Evolutionary conservation across 768 basidiomycete genomes (phyloP), one percentile per base, ranked within the genome.

Genomic region (Boletus tylopilopsis): DNA sequence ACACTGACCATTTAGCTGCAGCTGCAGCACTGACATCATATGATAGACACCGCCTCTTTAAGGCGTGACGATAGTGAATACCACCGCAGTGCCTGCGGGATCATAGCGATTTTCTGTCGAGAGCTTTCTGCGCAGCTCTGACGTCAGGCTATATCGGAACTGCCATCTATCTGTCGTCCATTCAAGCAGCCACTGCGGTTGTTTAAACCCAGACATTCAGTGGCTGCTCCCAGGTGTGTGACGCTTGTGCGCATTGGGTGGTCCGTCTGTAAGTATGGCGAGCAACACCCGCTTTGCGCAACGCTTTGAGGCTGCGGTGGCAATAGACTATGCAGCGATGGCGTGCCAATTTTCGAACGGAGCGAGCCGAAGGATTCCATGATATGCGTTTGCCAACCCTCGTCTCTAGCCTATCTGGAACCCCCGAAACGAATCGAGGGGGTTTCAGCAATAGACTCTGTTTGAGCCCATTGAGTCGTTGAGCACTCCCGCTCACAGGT

Each of bases 1-100:
- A 29, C 49, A 42, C 51, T 62, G n/a, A n/a, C 47, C 38, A 42
- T 55, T 36, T 11, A 23, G 45, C 45, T 51, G 51, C 42, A 40
- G 32, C 13, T 51, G 53, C 44, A 45, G 32, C 13, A 42, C 49
- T 66, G 62, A 59, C 60, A 54, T 62, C 60, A 63, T 63, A 37
- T 40, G 49, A 56, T 48, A 59, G 46, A 41, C 49, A 64, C 55
- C 21, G 54, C 60, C 42, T 49, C 49, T 43, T 36, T 24, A 19
- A 27, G 39, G 30, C 42, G 29, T 50, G 53, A 60, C 18, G 54
- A 55, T 25, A 49, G 42, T 25, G 40, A 50, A 34, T 24, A 24
- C 29, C 18, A 38, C 19, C 22, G 21, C 27, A 36, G 40, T 50
- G 45, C 47, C n/a, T 45, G 45, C 43, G 24, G 35, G 34, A 54